phyloP scores from a whole-genome alignment of 2,329 filamentous ascomycete genomes.

The Trichoderma breve region DNA sequence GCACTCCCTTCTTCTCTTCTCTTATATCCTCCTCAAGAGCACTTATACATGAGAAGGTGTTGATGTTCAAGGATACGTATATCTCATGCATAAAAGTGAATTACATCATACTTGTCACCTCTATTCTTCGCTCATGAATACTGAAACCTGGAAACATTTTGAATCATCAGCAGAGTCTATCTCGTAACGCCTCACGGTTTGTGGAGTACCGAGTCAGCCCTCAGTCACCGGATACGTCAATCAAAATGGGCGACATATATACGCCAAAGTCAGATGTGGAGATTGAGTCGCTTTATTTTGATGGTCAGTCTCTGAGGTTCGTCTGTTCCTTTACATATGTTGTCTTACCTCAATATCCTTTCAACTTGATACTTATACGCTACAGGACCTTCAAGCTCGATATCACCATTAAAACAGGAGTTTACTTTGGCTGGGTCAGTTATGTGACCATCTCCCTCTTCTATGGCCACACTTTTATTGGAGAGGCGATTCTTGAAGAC shows the following conservation, averaged over 20 bases:
- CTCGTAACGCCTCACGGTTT: no score
- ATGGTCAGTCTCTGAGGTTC: neutral
- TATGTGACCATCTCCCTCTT: slow-evolving; percentile 31
- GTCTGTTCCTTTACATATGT: neutral
- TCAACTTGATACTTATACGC: slow-evolving; percentile 21
- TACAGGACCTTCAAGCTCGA: slow-evolving; percentile 33
- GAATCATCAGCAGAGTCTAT: no score
- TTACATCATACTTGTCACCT: neutral
- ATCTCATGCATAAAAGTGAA: neutral
- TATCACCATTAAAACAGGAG: slow-evolving; percentile 30
- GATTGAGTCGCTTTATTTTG: neutral
- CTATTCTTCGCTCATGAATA: neutral
- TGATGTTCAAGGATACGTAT: neutral
- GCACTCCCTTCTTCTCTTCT: neutral
- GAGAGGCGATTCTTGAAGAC: slow-evolving; percentile 32
- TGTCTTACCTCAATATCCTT: neutral
- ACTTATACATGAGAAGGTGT: no score
- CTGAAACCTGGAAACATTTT: neutral
- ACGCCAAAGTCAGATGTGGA: neutral
- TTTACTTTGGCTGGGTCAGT: slow-evolving; percentile 32
- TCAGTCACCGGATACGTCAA: no score
- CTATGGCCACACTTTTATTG: slow-evolving; percentile 32
- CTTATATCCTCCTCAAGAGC: neutral
- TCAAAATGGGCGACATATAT: neutral
- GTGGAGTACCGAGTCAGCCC: neutral